Base-by-base conservation (phyloP, 2,329 filamentous ascomycete genomes). In the Cordyceps tenuipes region DNA sequence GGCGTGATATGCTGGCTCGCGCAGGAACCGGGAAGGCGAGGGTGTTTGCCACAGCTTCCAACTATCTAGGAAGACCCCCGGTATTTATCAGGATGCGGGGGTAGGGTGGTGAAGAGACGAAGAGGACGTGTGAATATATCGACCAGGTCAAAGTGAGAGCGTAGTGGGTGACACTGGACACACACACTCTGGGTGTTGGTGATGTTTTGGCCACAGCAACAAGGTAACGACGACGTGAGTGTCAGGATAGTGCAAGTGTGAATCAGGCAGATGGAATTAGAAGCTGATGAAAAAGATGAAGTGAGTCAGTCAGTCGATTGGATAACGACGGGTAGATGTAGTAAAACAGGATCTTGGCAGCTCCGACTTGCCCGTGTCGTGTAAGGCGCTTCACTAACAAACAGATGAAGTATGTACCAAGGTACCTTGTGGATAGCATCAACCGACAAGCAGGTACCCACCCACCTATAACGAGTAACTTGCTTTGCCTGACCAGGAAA, bases 1-100 rank as follows among this genome's bases (percentile, higher is more conserved):
- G 39, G 31, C 21, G 48, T 59, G 26, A 12, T 19, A n/a, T 19
- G 17, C 7, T 19, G 36, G 31, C n/a, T 48, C 5, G 44, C 3
- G 36, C 29, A 26, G 26, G 48, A 59, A 59, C 47, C 51, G 41
- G 56, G 9, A 59, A 26, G 15, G 36, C 39, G 48, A 59, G 36
- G n/a, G 51, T n/a, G 29, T 52, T 59, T 59, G 56, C 56, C 56
- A 59, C 56, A 59, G 17, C 36, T 44, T 31, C 36, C 56, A 12
- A 57, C 43, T 26, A 44, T 8, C 13, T 29, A 29, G 29, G 29
- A 43, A 21, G 19, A 13, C 13, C 17, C 48, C 56, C 1, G 23
- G 29, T 34, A 21, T 36, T 34, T 46, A 23, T 17, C 12, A 26
- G 34, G 12, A 49, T 9, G 12, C n/a, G 5, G 39, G 36, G 26